These are phyloP conservation scores for Aphanomyces invadans DNA, from an alignment of 352 stramenopile genomes.

Conservation along the genomic window DNA sequence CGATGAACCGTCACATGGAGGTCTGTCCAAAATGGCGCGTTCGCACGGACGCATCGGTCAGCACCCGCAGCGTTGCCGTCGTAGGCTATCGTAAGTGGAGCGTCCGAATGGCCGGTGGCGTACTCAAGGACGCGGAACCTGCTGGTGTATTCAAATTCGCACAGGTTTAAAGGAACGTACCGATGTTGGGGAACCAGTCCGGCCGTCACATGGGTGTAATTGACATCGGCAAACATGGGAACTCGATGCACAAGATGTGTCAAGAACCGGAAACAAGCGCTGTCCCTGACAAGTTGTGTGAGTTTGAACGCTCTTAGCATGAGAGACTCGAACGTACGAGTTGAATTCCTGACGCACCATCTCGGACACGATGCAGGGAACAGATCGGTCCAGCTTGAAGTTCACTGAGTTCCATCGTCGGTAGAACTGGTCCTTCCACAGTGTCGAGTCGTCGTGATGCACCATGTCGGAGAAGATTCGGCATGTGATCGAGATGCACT, in stretches of 20 bases:
- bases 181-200: neutral
- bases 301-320: neutral
- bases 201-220: neutral
- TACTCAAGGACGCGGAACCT: constrained; percentile 2
- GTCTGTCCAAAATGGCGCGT: constrained; percentile 41
- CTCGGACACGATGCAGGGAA: neutral
- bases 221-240: neutral
- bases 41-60: constrained; percentile 57
- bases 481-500: constrained; percentile 2
- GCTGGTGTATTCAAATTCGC: no score
- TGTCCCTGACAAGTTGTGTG: neutral
- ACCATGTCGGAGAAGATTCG: neutral
- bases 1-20: constrained; percentile 2
- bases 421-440: constrained; percentile 7
- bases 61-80: neutral
- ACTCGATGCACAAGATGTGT: neutral
- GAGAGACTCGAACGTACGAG: neutral
- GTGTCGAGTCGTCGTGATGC: neutral
- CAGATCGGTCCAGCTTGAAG: neutral
- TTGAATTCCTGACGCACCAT: neutral
- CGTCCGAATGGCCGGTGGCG: neutral
- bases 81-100: constrained; percentile 2
- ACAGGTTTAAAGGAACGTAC: neutral
- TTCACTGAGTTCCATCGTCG: constrained; percentile 3
- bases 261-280: constrained; percentile 3